phyloP scores from a whole-genome alignment of 73 alveolate species.

The Diophrys appendiculata region DNA sequence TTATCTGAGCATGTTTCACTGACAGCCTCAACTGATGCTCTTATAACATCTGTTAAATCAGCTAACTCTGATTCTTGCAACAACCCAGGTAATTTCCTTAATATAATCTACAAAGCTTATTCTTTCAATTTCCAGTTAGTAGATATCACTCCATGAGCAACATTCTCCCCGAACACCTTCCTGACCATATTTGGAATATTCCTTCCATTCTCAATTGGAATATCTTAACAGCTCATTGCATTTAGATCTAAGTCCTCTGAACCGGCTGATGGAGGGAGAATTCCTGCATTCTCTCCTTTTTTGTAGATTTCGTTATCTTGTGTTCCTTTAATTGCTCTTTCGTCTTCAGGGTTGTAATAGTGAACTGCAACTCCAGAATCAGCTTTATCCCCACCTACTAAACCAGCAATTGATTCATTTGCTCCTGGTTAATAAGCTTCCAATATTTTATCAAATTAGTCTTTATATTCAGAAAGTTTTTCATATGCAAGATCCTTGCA shows the following conservation, averaged over 20 bases:
- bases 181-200: conserved; percentile 38
- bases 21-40: conserved; percentile 7
- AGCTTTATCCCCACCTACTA: not conserved
- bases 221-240: conserved; percentile 47
- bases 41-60: not conserved
- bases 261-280: conserved; percentile 4
- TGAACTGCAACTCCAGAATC: conserved; percentile 39
- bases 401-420: not conserved
- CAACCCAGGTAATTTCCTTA: not conserved
- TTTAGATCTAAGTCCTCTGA: conserved; percentile 33
- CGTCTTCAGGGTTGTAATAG: conserved; percentile 69
- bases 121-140: conserved; percentile 54
- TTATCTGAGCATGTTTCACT: conserved; percentile 12
- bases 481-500: conserved; percentile 2
- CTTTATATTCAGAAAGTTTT: not conserved
- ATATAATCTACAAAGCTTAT: conserved; percentile 40
- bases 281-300: conserved; percentile 18
- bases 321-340: conserved; percentile 49
- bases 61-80: conserved; percentile 8
- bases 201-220: conserved; percentile 54
- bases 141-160: conserved; percentile 51
- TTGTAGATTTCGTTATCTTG: conserved; percentile 12
- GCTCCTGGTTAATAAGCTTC: conserved; percentile 11
- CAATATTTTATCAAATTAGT: conserved; percentile 1
- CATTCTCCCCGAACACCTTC: conserved; percentile 34